These are phyloP conservation scores for Wickerhamomyces hampshirensis DNA, from an alignment of 805 yeast genomes.

Conservation along the genomic window DNA sequence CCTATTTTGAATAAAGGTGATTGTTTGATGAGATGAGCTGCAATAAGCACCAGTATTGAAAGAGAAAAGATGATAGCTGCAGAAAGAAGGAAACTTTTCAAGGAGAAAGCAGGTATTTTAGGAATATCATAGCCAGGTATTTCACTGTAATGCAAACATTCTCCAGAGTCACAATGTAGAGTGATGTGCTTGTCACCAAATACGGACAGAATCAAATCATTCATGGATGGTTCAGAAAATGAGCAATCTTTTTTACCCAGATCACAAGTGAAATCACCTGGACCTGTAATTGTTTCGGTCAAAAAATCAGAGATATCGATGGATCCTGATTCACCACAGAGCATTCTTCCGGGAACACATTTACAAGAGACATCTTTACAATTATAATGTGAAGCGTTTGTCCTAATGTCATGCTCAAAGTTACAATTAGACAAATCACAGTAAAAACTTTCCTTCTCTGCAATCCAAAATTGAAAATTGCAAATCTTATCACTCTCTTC, in stretches of 20 bases:
- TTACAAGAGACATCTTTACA: slow-evolving; percentile 80
- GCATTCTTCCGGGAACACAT: slow-evolving; percentile 87
- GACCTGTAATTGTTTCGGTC: slow-evolving; percentile 85
- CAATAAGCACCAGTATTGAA: slow-evolving; percentile 33
- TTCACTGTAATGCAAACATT: slow-evolving; percentile 88
- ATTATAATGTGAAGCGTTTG: slow-evolving; percentile 68
- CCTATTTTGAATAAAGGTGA: slow-evolving; percentile 54
- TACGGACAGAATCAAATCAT: slow-evolving; percentile 80
- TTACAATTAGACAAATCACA: slow-evolving; percentile 78
- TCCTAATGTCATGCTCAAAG: slow-evolving; percentile 54
- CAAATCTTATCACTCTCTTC: slow-evolving; percentile 60
- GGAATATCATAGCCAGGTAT: slow-evolving; percentile 88
- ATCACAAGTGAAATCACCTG: slow-evolving; percentile 88
- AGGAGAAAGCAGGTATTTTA: slow-evolving; percentile 34
- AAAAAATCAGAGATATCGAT: slow-evolving; percentile 92
- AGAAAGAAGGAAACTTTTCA: slow-evolving; percentile 43
- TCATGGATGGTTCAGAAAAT: slow-evolving; percentile 95
- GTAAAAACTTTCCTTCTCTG: slow-evolving; percentile 80
- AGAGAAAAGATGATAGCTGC: slow-evolving; percentile 35
- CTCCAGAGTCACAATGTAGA: slow-evolving; percentile 77
- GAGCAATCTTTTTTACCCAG: slow-evolving; percentile 54
- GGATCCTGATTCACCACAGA: slow-evolving; percentile 92
- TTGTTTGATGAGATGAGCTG: slow-evolving; percentile 45
- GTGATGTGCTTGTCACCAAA: slow-evolving; percentile 95
- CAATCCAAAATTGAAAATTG: slow-evolving; percentile 96